Base-by-base conservation (phyloP, 139 green algal genomes). In the Microglena sp. region DNA sequence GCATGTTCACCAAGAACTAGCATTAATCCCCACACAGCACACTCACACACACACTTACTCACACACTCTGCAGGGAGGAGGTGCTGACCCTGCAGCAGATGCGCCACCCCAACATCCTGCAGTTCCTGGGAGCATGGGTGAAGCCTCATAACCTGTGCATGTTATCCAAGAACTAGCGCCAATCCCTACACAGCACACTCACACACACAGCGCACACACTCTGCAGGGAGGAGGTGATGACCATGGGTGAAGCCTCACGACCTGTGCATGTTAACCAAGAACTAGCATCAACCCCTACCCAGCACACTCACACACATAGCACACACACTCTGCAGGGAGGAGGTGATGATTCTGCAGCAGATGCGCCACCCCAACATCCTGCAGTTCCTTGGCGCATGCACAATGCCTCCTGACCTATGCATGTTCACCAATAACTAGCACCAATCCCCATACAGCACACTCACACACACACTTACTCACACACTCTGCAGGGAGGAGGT, bases 321-420 rank as follows among this genome's bases (percentile, higher is more conserved):
- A n/a, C 24, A n/a, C 40, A 46, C 40, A 8, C 7, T 24, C 43
- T 36, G 29, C 71, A 82, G 69, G 62, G 72, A 77, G 55, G 77
- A 84, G 68, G 74, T 84, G n/a, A 81, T 86, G 70, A 86, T 69
- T 18, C 60, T 88, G 60, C 70, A 81, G 34, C 60, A 65, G 32
- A 64, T 90, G 56, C 70, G 77, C 29, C 83, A 90, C 74, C 83
- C 81, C 28, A 82, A 90, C 63, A 60, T 90, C 5, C 45, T 85
- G 28, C 82, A 84, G 69, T 83, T 87, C 64, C 73, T 86, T 22
- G 83, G 81, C 21, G 83, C 73, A 2, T 83, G 68, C 66, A 78
- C 75, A 56, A 74, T 68, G 55, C 68, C 69, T 2, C 78, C 78
- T 15, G 69, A 84, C 64, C 67, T 88, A 33, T 75, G 60, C 70